These are phyloP conservation scores for Gymnopilus junonius DNA, from an alignment of 768 basidiomycete species.

Conservation along the genomic window DNA sequence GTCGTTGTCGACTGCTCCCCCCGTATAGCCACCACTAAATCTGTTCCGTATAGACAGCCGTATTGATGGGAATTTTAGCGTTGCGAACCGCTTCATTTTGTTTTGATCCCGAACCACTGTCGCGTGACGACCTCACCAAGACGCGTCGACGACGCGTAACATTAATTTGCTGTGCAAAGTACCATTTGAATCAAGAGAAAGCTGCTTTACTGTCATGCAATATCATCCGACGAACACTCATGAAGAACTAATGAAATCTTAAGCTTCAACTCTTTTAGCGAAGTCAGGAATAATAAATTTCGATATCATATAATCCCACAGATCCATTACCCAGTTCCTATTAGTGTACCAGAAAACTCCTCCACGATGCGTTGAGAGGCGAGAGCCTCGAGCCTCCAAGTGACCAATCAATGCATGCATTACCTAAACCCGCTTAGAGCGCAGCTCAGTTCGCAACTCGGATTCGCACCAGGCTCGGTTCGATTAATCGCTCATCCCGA, in stretches of 20 bases:
- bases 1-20: slow-evolving; percentile 9
- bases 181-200: no score
- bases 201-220: no score
- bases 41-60: slow-evolving; percentile 1
- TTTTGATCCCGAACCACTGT: not conserved
- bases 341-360: no score
- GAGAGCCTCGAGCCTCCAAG: not conserved
- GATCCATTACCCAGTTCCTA: not conserved
- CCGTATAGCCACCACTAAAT: slow-evolving; percentile 21
- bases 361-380: no score
- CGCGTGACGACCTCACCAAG: not conserved
- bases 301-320: not conserved
- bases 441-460: not conserved
- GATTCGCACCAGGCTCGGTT: not conserved
- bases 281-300: not conserved
- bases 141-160: not conserved
- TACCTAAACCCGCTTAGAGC: not conserved
- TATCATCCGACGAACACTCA: no score
- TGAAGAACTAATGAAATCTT: no score
- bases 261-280: not conserved
- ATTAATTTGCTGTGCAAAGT: not conserved
- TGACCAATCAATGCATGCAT: not conserved
- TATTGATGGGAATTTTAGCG: slow-evolving; percentile 17
- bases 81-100: not conserved
- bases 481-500: not conserved